Percentiles rank a stretch among this genome's conserved stretches.
These are phyloP conservation scores for Saposhnikovia divaricata DNA, from an alignment of 129 eudicot genomes.

Conservation along the genomic window DNA sequence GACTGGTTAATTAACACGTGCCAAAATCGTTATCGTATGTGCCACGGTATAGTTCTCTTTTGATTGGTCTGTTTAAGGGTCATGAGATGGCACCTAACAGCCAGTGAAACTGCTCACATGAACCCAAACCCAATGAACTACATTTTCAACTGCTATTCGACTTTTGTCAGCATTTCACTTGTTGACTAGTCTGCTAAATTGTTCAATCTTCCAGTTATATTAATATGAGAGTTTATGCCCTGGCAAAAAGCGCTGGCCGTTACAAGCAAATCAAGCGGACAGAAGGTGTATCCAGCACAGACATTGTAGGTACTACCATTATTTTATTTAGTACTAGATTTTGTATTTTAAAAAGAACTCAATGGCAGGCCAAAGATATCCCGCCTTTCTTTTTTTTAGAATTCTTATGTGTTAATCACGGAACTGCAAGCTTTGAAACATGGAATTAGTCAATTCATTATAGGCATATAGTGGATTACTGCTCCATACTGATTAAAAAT, in stretches of 20 bases:
- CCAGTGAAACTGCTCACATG: not conserved
- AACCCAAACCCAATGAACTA: not conserved
- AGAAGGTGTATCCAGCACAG: conserved; percentile 92
- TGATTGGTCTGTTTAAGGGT: too few relatives aligned
- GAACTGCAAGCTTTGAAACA: not conserved
- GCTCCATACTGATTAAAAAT: too few relatives aligned
- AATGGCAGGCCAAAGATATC: not conserved
- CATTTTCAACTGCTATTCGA: not conserved
- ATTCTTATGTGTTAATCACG: not conserved
- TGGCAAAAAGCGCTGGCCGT: conserved; percentile 67
- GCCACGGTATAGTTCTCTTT: too few relatives aligned
- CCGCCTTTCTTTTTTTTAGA: not conserved
- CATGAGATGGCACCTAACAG: not conserved
- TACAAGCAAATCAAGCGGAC: conserved; percentile 89
- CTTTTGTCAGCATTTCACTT: not conserved
- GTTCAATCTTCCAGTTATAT: not conserved
- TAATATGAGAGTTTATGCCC: conserved; percentile 29
- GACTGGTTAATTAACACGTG: too few relatives aligned
- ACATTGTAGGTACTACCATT: conserved; percentile 72
- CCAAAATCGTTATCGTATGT: not conserved
- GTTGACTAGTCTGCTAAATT: not conserved
- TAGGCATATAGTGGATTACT: too few relatives aligned
- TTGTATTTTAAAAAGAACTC: not conserved
- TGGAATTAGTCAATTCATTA: not conserved
- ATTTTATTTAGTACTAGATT: conserved; percentile 13